Evolutionary conservation across 257 asterid genomes (phyloP), one percentile per base, ranked within the genome.

Genomic region (Striga asiatica): DNA sequence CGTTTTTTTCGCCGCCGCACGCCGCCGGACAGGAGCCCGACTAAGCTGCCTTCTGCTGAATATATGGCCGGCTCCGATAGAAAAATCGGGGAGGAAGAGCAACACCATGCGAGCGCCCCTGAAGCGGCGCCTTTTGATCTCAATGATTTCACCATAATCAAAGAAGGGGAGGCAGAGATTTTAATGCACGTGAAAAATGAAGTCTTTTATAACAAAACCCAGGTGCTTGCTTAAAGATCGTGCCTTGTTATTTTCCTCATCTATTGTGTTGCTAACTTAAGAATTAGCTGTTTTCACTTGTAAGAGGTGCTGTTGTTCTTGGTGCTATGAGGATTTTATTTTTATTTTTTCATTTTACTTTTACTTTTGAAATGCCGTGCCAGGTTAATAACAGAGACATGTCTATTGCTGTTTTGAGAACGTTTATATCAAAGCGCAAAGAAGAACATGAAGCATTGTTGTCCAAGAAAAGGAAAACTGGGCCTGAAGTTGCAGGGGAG

Each of bases 111-210:
- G 12, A 66, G 46, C 18, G 56, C 34, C 11, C 3, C 65, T 13
- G 74, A 46, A 23, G 42, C 29, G 49, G 71, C 75, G 54, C 66
- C 91, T 10, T 66, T 79, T 48, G 94, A 81, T 78, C 74, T 82
- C 34, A 70, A 77, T 61, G 97, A 84, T 52, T 81, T 70, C 57
- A 68, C 75, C 18, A 58, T 88, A 18, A 77, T 88, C 63, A 88
- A 81, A 67, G 97, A 92, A 71, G 98, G 97, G 27, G 93, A 92
- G 63, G 97, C 99, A 21, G 95, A 88, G 88, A 84, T 92, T 60
- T 66, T 92, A 27, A 88, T 88, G 99, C 95, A 81, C 74, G 70
- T 85, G 31, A 82, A 82, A 38, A 92, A 92, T 67, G 80, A 71
- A 78, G 99, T 92, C 65, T 92, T 92, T 64, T 92, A 64, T 67